These are phyloP conservation scores for Macrolepiota dolichaula DNA, from an alignment of 768 basidiomycete species.

Conservation along the genomic window DNA sequence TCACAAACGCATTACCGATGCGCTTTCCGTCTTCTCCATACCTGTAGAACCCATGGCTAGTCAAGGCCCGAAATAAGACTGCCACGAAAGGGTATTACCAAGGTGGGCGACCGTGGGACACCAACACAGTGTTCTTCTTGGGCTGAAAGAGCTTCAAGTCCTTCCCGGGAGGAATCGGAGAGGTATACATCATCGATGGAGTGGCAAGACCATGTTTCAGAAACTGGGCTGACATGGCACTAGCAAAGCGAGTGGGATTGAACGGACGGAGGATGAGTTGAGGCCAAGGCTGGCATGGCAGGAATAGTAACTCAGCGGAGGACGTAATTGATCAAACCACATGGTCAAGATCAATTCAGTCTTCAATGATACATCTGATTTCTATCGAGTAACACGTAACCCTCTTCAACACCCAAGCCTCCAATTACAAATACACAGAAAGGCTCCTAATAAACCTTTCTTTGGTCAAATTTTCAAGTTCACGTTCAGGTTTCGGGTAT, in stretches of 20 bases:
- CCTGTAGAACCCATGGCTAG: conserved; percentile 36
- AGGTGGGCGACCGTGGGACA: conserved; percentile 82
- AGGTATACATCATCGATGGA: conserved; percentile 1
- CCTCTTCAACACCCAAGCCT: conserved; percentile 26
- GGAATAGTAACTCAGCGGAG: background rate
- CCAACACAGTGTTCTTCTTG: conserved; percentile 74
- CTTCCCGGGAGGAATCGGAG: conserved; percentile 9
- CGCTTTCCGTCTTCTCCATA: conserved; percentile 74
- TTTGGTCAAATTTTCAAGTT: background rate
- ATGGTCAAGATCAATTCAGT: background rate
- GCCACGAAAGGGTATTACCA: conserved; percentile 45
- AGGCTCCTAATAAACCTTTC: conserved; percentile 24
- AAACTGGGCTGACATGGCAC: conserved; percentile 3
- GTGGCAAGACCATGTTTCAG: conserved; percentile 5
- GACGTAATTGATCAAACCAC: background rate
- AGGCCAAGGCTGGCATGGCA: background rate
- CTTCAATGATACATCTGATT: background rate
- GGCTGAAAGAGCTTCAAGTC: conserved; percentile 28
- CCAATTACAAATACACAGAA: conserved; percentile 25
- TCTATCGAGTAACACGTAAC: background rate
- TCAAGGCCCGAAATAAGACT: conserved; percentile 8
- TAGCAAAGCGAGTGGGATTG: background rate
- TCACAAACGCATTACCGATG: conserved; percentile 74
- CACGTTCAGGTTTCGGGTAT: no score
- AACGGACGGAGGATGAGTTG: background rate